Evolutionary conservation across 192 early-diverging fungal genomes (phyloP), one percentile per base, ranked within the genome.

Genomic region (Gonapodya prolifera): DNA sequence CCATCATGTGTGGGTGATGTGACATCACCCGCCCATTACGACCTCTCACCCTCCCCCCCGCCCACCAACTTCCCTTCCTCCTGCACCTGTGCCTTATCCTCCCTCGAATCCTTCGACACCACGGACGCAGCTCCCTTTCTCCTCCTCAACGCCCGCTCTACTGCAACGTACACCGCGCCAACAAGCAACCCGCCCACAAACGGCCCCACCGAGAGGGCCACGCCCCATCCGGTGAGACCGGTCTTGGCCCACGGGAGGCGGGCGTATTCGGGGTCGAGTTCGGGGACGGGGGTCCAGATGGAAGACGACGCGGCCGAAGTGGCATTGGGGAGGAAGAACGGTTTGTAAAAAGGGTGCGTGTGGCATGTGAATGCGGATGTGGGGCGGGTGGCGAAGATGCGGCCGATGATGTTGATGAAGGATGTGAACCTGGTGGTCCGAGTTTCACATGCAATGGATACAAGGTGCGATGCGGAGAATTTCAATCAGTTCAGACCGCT

Each of bases 311-410:
- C n/a, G n/a, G n/a, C n/a, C n/a, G n/a, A n/a, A n/a, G n/a, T n/a
- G n/a, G n/a, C n/a, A n/a, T n/a, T n/a, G n/a, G n/a, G n/a, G n/a
- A n/a, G n/a, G n/a, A n/a, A n/a, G n/a, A n/a, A n/a, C n/a, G n/a
- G n/a, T n/a, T 83, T 83, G 79, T 33, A 83, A 0, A 34, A 81
- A 0, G 83, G 83, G 45, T 84, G 81, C 13, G 80, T 83, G 34
- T 77, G 70, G 77, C 83, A 83, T 61, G 36, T 79, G 71, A 83
- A 83, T 35, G 83, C 79, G 31, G 33, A n/a, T 18, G 17, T 71
- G 2, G 79, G 17, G 2, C 29, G 69, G 2, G 82, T 82, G 31
- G 83, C 79, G 31, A 83, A 81, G 13, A 83, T n/a, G 0, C 83
- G 36, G 29, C 83, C 83, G 31, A 77, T 78, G 45, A 83, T 78